These are phyloP conservation scores for Wickerhamomyces alni DNA, from an alignment of 805 yeast genomes.

Conservation along the genomic window DNA sequence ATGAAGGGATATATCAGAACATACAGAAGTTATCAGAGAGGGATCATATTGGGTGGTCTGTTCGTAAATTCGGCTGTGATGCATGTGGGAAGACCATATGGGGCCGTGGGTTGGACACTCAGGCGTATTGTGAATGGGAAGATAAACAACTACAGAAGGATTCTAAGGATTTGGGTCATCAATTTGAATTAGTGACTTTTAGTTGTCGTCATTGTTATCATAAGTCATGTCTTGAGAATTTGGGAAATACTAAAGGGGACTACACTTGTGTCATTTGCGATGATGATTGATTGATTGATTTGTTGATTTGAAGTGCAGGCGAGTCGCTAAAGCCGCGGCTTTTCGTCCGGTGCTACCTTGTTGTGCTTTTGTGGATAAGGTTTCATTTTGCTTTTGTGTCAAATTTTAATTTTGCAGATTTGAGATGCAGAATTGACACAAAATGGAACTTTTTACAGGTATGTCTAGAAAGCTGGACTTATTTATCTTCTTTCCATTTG, in stretches of 20 bases:
- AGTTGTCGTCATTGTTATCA: conserved; percentile 68
- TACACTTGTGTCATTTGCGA: conserved; percentile 38
- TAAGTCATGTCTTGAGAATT: conserved; percentile 42
- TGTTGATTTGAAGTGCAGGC: no score
- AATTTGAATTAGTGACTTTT: conserved; percentile 42
- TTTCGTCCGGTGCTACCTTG: no score
- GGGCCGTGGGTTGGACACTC: conserved; percentile 55
- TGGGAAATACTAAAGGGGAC: conserved; percentile 30
- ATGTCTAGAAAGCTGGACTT: background rate
- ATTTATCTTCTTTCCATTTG: no score
- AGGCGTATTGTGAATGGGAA: conserved; percentile 55
- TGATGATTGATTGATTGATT: no score
- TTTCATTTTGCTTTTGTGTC: no score
- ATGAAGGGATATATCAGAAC: conserved; percentile 46
- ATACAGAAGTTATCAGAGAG: conserved; percentile 36
- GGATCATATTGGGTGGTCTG: conserved; percentile 59
- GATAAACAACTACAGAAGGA: conserved; percentile 28
- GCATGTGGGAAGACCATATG: conserved; percentile 70
- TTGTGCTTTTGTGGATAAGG: no score
- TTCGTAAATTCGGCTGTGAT: conserved; percentile 52
- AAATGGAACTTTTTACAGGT: conserved; percentile 5
- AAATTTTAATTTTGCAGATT: no score
- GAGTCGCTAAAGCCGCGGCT: no score
- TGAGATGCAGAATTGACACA: background rate
- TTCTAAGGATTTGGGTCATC: conserved; percentile 14